A percentile compares a stretch with the other conserved stretches of the same genome.
phyloP scores from a whole-genome alignment of 1,139 yeast species.

The Protomyces lactucae-debilis region DNA sequence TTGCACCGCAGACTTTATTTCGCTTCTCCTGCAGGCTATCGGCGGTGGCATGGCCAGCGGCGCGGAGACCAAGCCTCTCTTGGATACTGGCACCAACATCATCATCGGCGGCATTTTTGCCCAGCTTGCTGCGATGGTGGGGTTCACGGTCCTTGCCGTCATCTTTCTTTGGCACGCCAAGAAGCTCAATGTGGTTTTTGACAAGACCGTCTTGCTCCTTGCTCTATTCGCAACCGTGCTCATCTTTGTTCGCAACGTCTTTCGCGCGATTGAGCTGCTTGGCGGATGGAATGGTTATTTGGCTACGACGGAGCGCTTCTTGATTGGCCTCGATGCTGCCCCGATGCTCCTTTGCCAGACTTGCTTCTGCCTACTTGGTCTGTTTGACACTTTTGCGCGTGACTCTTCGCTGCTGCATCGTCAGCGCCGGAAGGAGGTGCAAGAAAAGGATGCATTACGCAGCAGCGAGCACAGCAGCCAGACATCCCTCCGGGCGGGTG shows the following conservation, averaged over 20 bases:
- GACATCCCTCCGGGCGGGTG: not conserved
- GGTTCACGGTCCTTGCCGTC: constrained; percentile 56
- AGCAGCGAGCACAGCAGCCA: not conserved
- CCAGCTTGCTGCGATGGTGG: constrained; percentile 69
- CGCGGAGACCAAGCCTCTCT: constrained; percentile 42
- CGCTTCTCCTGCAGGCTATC: constrained; percentile 45
- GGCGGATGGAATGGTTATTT: constrained; percentile 74
- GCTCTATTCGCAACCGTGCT: constrained; percentile 47
- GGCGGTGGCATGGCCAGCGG: constrained; percentile 66
- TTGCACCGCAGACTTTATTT: constrained; percentile 12
- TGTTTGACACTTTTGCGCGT: not conserved
- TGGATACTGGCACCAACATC: constrained; percentile 58
- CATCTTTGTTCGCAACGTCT: constrained; percentile 68
- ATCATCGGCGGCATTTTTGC: constrained; percentile 79
- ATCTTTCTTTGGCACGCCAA: constrained; percentile 50
- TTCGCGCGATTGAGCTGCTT: constrained; percentile 72
- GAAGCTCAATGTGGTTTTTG: constrained; percentile 35
- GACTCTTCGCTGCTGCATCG: not conserved
- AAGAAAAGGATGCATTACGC: not conserved
- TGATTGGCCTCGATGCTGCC: constrained; percentile 71
- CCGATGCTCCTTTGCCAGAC: constrained; percentile 47
- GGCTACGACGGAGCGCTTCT: constrained; percentile 63
- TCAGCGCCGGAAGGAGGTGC: not conserved
- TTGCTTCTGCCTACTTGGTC: constrained; percentile 4
- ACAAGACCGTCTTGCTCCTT: not conserved